A percentile compares a stretch with the other conserved stretches of the same genome.
These are phyloP conservation scores for Mentha longifolia DNA, from an alignment of 257 asterid genomes.

Conservation along the genomic window DNA sequence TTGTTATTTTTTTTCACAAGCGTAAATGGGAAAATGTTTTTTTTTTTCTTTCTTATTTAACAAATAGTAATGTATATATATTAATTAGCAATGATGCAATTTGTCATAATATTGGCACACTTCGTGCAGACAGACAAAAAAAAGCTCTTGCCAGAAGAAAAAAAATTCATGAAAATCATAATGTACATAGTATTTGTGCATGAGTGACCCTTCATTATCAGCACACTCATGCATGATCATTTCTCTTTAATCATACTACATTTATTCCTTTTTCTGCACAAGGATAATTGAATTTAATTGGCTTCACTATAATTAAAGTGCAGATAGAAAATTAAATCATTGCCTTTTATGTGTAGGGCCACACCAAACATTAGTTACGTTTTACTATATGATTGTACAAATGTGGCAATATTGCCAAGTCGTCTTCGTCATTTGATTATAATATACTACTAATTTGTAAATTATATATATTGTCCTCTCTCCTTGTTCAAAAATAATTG, in stretches of 20 bases:
- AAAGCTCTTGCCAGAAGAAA: conserved; percentile 7
- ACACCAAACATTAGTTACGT: no score
- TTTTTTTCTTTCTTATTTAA: no score
- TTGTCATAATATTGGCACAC: conserved; percentile 37
- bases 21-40: no score
- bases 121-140: conserved; percentile 36
- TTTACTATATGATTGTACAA: not conserved
- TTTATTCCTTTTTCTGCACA: conserved; percentile 3
- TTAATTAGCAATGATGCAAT: conserved; percentile 31
- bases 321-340: conserved; percentile 25
- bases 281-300: conserved; percentile 9
- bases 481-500: no score
- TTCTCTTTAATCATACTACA: conserved; percentile 24
- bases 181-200: conserved; percentile 29
- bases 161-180: conserved; percentile 23
- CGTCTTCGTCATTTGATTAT: no score
- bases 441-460: no score
- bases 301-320: conserved; percentile 2
- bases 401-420: no score
- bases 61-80: conserved; percentile 9
- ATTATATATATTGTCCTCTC: no score
- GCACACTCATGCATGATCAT: conserved; percentile 23
- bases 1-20: no score
- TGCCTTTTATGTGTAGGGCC: not conserved
- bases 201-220: conserved; percentile 36